These are phyloP conservation scores for Phytopythium sindhum DNA, from an alignment of 352 stramenopile species.

Conservation along the genomic window DNA sequence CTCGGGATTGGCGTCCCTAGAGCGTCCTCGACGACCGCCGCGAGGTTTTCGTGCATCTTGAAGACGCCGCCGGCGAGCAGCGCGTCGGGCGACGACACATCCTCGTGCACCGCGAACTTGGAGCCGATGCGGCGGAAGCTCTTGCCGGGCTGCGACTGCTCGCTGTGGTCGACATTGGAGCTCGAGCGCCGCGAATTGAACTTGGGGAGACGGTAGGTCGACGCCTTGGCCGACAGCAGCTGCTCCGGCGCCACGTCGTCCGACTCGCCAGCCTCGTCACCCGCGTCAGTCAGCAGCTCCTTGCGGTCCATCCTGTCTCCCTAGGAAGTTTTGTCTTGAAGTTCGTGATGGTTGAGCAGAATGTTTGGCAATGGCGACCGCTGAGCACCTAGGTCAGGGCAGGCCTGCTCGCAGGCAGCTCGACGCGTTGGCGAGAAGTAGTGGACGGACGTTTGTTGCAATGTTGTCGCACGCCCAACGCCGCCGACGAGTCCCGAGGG, in stretches of 20 bases:
- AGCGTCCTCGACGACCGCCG: conserved; percentile 33
- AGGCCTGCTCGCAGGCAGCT: background rate
- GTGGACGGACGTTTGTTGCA: too few species aligned
- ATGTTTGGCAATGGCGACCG: background rate
- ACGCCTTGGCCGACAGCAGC: conserved; percentile 18
- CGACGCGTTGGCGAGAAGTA: background rate
- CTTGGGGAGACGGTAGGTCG: conserved; percentile 23
- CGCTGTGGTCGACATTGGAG: conserved; percentile 11
- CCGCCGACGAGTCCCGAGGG: too few species aligned
- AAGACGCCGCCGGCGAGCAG: conserved; percentile 42
- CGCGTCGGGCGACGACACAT: conserved; percentile 37
- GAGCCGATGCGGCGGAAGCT: conserved; percentile 20
- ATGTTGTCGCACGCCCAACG: too few species aligned
- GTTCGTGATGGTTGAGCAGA: background rate
- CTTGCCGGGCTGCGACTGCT: conserved; percentile 12
- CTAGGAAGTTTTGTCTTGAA: background rate
- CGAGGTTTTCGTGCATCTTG: conserved; percentile 49
- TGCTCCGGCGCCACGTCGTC: conserved; percentile 9
- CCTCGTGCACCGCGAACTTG: conserved; percentile 20
- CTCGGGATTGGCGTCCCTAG: conserved; percentile 38
- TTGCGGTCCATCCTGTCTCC: background rate
- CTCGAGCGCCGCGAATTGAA: conserved; percentile 27
- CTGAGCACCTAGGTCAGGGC: background rate
- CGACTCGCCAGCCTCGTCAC: background rate
- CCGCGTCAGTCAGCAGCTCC: background rate